Evolutionary conservation across 495 filamentous ascomycete species (phyloP).

Genomic region (Penicillium cataractarum): DNA sequence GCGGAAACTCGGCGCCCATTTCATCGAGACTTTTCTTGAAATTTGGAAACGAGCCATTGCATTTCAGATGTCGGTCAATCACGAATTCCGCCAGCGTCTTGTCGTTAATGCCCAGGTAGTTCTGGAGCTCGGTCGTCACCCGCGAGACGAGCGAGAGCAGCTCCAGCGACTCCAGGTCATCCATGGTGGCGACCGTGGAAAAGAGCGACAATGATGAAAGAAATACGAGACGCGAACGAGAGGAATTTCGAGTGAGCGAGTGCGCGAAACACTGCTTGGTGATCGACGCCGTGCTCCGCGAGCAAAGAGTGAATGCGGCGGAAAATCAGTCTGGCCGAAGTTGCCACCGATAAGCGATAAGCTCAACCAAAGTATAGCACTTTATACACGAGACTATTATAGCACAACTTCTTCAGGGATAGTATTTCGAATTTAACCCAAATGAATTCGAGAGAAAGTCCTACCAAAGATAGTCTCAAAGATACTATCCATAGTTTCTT

Average conservation of each 20-base stretch:
- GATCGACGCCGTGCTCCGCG: conserved; percentile 10
- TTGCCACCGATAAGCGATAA: conserved; percentile 53
- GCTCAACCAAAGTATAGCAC: neutral
- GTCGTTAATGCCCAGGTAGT: conserved; percentile 90
- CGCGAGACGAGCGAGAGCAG: conserved; percentile 91
- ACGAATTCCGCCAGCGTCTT: conserved; percentile 95
- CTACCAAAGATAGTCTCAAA: too few relatives aligned
- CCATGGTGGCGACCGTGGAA: conserved; percentile 58
- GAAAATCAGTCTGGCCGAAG: conserved; percentile 48
- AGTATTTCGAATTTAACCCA: too few relatives aligned
- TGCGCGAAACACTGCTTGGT: conserved; percentile 25
- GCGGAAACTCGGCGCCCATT: conserved; percentile 85
- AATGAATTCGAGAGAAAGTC: too few relatives aligned
- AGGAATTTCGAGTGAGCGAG: conserved; percentile 14
- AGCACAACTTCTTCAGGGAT: too few relatives aligned
- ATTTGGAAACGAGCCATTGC: conserved; percentile 58
- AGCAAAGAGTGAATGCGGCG: conserved; percentile 33
- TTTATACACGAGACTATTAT: neutral
- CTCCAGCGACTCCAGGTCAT: conserved; percentile 88
- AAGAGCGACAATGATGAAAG: conserved; percentile 7
- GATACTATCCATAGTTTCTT: too few relatives aligned
- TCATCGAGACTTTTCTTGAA: conserved; percentile 73
- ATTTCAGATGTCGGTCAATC: conserved; percentile 85
- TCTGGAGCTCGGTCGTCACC: conserved; percentile 90
- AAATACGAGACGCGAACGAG: conserved; percentile 7